These are phyloP conservation scores for Blastobotrys proliferans DNA, from an alignment of 1,139 yeast genomes.

Conservation along the genomic window DNA sequence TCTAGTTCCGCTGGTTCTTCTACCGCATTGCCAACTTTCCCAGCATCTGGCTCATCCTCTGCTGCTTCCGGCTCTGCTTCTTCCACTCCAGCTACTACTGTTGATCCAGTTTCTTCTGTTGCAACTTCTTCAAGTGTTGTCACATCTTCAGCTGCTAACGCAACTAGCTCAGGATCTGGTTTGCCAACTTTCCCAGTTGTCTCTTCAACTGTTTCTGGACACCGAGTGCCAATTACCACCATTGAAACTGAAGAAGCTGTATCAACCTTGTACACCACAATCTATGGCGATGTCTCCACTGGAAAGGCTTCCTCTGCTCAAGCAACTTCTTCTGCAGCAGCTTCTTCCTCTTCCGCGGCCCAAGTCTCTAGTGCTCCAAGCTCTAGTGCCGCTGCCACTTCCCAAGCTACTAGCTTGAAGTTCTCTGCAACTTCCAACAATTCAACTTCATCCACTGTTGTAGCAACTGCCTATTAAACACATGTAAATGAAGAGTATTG, in stretches of 20 bases:
- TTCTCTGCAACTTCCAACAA: too few species aligned
- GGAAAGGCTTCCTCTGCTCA: neutral
- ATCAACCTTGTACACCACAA: too few species aligned
- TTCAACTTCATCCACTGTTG: too few species aligned
- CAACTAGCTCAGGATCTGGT: neutral
- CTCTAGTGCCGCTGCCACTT: neutral
- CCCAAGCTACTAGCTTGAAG: neutral
- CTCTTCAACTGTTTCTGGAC: neutral
- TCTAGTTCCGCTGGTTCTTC: neutral
- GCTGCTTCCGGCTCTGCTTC: neutral
- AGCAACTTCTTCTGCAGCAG: neutral
- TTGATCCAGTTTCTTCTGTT: neutral
- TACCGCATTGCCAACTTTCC: neutral
- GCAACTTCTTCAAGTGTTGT: neutral
- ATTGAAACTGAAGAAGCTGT: too few species aligned
- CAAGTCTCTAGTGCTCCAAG: neutral
- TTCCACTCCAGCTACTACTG: conserved; percentile 1
- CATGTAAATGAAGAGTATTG: too few species aligned
- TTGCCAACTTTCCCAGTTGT: neutral
- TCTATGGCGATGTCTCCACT: too few species aligned
- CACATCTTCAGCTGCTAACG: neutral
- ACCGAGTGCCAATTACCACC: neutral
- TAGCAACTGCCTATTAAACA: too few species aligned
- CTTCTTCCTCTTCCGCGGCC: neutral
- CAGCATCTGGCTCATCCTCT: neutral